Evolutionary conservation across 805 yeast species (phyloP).

Genomic region (Schwanniomyces yamadae): DNA sequence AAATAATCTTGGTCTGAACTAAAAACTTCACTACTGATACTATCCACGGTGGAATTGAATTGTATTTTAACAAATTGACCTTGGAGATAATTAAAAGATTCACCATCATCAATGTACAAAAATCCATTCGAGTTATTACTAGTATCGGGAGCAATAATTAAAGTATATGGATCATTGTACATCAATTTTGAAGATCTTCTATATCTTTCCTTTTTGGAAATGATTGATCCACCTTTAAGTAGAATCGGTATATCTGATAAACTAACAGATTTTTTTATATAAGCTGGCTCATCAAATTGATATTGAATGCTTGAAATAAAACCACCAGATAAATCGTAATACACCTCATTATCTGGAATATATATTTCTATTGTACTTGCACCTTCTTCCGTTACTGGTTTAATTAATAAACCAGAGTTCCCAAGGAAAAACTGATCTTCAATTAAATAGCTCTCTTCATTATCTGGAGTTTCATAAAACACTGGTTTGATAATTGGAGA

Average conservation of each 20-base stretch:
- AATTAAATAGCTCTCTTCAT: conserved; percentile 49
- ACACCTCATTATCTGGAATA: conserved; percentile 55
- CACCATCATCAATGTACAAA: conserved; percentile 84
- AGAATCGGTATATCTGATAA: conserved; percentile 68
- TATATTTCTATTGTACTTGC: conserved; percentile 40
- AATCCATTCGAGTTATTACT: conserved; percentile 53
- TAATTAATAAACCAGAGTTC: conserved; percentile 64
- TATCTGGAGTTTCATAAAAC: conserved; percentile 54
- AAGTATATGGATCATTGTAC: conserved; percentile 77
- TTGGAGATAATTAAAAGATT: conserved; percentile 53
- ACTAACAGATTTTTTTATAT: conserved; percentile 39
- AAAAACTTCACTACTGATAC: conserved; percentile 17
- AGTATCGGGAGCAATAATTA: conserved; percentile 57
- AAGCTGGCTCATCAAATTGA: conserved; percentile 26
- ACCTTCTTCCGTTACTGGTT: conserved; percentile 70
- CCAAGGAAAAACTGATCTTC: conserved; percentile 88
- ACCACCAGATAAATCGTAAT: conserved; percentile 54
- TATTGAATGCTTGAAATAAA: conserved; percentile 6
- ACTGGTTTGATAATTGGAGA: conserved; percentile 71
- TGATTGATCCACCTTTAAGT: conserved; percentile 75
- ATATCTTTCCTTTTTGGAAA: conserved; percentile 65
- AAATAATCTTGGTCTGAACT: conserved; percentile 9
- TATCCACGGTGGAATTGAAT: conserved; percentile 38
- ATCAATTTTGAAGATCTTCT: conserved; percentile 79
- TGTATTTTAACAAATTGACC: conserved; percentile 51